phyloP scores from a whole-genome alignment of 2,329 filamentous ascomycete species.

The Chaetomiaceae sp. region DNA sequence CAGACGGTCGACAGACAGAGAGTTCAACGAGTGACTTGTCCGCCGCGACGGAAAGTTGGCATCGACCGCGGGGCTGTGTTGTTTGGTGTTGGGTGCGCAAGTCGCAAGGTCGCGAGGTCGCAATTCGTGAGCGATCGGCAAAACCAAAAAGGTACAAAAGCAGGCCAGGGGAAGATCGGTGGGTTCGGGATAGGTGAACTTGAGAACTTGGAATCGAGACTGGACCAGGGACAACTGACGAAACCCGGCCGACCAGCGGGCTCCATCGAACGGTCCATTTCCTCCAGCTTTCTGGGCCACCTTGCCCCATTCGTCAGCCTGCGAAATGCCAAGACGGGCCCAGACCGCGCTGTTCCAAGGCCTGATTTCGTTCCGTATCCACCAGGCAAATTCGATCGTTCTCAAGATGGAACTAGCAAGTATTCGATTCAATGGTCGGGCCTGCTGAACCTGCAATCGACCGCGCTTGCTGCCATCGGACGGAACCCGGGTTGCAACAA shows the following conservation, averaged over 20 bases:
- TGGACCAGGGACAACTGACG: not conserved
- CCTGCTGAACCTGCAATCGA: no score
- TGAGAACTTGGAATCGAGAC: not conserved
- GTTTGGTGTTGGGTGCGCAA: not conserved
- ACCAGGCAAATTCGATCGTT: not conserved
- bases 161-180: constrained; percentile 6
- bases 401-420: no score
- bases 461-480: no score
- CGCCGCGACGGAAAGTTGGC: not conserved
- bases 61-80: not conserved
- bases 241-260: not conserved
- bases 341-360: constrained; percentile 2
- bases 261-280: not conserved
- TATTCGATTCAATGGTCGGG: no score
- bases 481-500: no score
- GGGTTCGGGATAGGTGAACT: no score
- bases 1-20: not conserved
- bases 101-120: not conserved
- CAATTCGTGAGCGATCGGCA: not conserved
- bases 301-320: not conserved
- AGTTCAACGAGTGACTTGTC: not conserved
- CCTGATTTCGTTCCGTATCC: not conserved
- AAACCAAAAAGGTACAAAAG: constrained; percentile 1
- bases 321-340: constrained; percentile 6
- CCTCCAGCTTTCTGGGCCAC: not conserved